Percentiles rank a stretch among this genome's conserved stretches.
Evolutionary conservation across 73 alveolate genomes (phyloP).

Genomic region (Breviolum minutum): DNA sequence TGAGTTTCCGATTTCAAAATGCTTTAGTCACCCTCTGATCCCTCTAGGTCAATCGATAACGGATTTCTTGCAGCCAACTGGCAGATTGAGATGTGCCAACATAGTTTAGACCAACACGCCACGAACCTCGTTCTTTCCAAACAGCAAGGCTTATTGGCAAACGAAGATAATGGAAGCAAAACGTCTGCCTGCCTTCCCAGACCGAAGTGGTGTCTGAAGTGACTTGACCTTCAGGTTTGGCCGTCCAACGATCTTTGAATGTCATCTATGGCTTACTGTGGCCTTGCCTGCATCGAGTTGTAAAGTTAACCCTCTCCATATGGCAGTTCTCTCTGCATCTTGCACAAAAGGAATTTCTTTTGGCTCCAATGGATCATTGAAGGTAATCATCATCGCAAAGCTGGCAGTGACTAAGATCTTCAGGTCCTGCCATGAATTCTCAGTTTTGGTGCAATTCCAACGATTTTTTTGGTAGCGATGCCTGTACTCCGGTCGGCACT

Average conservation of each 20-base stretch:
- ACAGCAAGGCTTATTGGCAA: background rate
- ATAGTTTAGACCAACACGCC: slow-evolving; percentile 45
- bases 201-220: slow-evolving; percentile 15
- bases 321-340: slow-evolving; percentile 17
- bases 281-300: slow-evolving; percentile 71
- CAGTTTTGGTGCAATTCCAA: too few species aligned
- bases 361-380: slow-evolving; percentile 4
- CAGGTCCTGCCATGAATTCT: slow-evolving; percentile 9
- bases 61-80: slow-evolving; percentile 17
- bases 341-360: slow-evolving; percentile 10
- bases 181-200: slow-evolving; percentile 44
- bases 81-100: slow-evolving; percentile 38
- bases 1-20: too few species aligned
- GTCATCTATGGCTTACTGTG: background rate
- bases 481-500: slow-evolving; percentile 59
- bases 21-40: background rate
- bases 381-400: slow-evolving; percentile 44
- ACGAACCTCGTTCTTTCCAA: background rate
- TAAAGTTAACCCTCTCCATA: slow-evolving; percentile 54
- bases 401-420: slow-evolving; percentile 14
- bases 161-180: background rate
- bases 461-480: background rate
- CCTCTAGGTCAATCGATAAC: background rate
- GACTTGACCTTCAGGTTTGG: slow-evolving; percentile 67
- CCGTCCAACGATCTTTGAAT: background rate